Conservation (phyloP, 2,329 filamentous ascomycete species). For the Sporothrix inflata region DNA sequence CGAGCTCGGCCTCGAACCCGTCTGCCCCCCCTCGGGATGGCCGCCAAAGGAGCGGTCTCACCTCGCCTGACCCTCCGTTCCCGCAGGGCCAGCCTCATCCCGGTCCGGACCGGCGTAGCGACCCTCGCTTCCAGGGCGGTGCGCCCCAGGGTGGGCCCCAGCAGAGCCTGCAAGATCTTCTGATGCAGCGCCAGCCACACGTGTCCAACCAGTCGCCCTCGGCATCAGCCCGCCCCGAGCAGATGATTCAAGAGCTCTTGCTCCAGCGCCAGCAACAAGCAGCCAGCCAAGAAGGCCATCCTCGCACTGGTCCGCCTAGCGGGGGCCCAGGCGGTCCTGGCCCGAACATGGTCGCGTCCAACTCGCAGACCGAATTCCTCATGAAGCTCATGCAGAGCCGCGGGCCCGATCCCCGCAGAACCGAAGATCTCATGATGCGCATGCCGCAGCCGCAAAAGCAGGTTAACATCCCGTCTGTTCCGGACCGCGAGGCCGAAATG, state of each 20-base stretch:
- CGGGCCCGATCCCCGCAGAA: conserved; percentile 46
- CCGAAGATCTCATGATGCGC: conserved; percentile 58
- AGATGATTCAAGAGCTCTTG: conserved; percentile 64
- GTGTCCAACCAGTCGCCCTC: conserved; percentile 21
- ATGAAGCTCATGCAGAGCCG: conserved; percentile 77
- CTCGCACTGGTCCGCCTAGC: conserved; percentile 36
- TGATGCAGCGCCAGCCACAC: conserved; percentile 59
- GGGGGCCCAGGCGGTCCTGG: background rate
- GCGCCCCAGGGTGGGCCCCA: conserved; percentile 46
- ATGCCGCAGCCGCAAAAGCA: conserved; percentile 57
- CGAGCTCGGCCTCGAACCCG: background rate
- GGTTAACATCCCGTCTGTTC: conserved; percentile 50
- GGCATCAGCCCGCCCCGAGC: conserved; percentile 41
- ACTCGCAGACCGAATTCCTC: conserved; percentile 78
- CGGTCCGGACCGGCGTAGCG: conserved; percentile 49
- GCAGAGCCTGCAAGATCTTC: conserved; percentile 64
- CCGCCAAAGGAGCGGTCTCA: conserved; percentile 45
- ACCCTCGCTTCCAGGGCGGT: conserved; percentile 43
- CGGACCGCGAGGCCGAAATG: conserved; percentile 56
- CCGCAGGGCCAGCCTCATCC: conserved; percentile 38
- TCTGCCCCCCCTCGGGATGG: conserved; percentile 35
- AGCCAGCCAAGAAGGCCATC: conserved; percentile 51
- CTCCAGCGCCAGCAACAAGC: conserved; percentile 60
- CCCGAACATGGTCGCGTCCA: conserved; percentile 42
- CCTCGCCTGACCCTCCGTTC: conserved; percentile 50